Conservation (phyloP, 1,284 basidiomycete genomes). For the Ustilago nuda region DNA sequence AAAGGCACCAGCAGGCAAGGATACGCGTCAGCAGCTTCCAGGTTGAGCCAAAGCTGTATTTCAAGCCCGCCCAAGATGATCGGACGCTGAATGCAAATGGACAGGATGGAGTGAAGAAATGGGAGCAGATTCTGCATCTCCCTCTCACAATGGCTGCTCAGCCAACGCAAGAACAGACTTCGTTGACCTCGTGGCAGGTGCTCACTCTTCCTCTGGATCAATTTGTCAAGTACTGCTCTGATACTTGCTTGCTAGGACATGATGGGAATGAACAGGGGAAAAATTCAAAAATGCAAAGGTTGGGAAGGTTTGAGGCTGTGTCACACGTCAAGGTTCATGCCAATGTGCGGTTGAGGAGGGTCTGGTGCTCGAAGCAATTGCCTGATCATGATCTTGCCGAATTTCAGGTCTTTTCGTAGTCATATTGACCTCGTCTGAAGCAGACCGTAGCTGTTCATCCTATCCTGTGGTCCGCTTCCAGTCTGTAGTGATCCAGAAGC, state of each 20-base stretch:
- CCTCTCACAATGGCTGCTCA: slow-evolving; percentile 17
- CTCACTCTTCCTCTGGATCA: slow-evolving; percentile 27
- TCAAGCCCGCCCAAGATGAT: not conserved
- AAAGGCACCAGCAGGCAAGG: slow-evolving; percentile 74
- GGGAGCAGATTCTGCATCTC: slow-evolving; percentile 11
- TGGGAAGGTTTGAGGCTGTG: slow-evolving; percentile 25
- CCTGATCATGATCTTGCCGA: slow-evolving; percentile 38
- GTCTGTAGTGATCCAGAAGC: no score
- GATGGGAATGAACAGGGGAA: not conserved
- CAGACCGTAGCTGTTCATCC: not conserved
- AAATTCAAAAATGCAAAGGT: not conserved
- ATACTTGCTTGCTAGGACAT: slow-evolving; percentile 1
- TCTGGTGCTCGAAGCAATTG: slow-evolving; percentile 28
- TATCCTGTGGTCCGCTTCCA: no score
- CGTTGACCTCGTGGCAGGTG: slow-evolving; percentile 35
- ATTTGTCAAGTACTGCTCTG: slow-evolving; percentile 10
- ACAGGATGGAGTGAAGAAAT: not conserved
- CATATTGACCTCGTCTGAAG: not conserved
- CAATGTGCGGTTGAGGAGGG: slow-evolving; percentile 32
- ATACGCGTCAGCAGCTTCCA: slow-evolving; percentile 84
- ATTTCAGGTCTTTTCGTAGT: slow-evolving; percentile 33
- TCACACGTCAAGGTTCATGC: slow-evolving; percentile 24
- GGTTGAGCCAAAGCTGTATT: slow-evolving; percentile 72
- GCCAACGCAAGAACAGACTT: slow-evolving; percentile 14
- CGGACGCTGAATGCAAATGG: slow-evolving; percentile 6